Evolutionary conservation across 345 rosid species (phyloP).

Genomic region (Leavenworthia alabamica): DNA sequence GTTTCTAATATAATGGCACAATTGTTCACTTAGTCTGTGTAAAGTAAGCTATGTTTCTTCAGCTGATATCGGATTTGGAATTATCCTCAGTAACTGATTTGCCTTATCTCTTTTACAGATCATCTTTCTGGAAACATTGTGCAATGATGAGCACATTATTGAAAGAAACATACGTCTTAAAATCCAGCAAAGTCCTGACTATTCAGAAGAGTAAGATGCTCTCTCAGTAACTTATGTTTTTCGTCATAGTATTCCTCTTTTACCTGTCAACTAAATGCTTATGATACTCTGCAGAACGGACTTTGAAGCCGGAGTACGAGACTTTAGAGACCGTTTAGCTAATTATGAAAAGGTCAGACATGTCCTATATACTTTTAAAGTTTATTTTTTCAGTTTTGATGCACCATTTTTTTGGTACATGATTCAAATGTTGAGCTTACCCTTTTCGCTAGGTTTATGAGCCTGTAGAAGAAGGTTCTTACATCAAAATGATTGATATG

Average conservation of each 20-base stretch:
- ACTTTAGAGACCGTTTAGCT: conserved; percentile 77
- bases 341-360: conserved; percentile 73
- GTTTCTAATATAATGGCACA: neutral
- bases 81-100: conserved; percentile 1
- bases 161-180: conserved; percentile 97
- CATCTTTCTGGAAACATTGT: conserved; percentile 92
- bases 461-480: conserved; percentile 98
- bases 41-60: neutral
- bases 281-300: conserved; percentile 60
- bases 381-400: neutral
- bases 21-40: neutral
- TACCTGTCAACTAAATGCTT: conserved; percentile 24
- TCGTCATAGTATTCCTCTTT: conserved; percentile 1
- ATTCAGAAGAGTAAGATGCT: conserved; percentile 82
- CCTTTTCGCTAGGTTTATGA: conserved; percentile 73
- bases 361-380: conserved; percentile 7
- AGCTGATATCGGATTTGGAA: neutral
- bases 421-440: conserved; percentile 2
- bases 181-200: conserved; percentile 98
- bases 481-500: conserved; percentile 99
- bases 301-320: conserved; percentile 80
- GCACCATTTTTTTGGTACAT: conserved; percentile 11
- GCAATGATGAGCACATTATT: conserved; percentile 87
- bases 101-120: conserved; percentile 42
- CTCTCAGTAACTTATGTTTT: conserved; percentile 19